Evolutionary conservation across 2,329 filamentous ascomycete genomes (phyloP), one percentile per base, ranked within the genome.

Genomic region (Claviceps sp.): DNA sequence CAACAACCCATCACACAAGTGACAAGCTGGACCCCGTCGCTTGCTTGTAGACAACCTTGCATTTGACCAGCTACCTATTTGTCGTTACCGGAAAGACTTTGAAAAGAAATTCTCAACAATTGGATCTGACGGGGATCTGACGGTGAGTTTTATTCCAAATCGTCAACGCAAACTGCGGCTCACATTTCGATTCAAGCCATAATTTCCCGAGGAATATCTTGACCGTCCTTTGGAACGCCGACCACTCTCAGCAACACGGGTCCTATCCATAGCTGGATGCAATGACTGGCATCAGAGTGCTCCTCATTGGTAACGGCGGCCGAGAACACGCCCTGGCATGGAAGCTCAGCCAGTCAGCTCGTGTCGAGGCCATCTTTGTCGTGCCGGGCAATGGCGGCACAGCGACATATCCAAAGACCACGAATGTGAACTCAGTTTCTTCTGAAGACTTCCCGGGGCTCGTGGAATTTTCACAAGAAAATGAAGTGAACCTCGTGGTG

Each of bases 261-360:
- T 46, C 16, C 4, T 18, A 40, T 37, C 26, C n/a, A 13, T 11
- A 26, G 30, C 11, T 18, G 20, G 5, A n/a, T 34, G 5, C 38
- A 22, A 66, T 67, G 63, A 57, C 63, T 34, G 60, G 64, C 52
- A 75, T 88, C 57, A 79, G 82, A 60, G 77, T 96, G 60, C 82
- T 97, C 57, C 82, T 97, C 57, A 82, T 97, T 58, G 91, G 93
- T 63, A 94, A 91, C 65, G 93, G 93, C 59, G 93, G 91, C 61
- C 84, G 93, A 62, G 93, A 98, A 72, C 89, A 97, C 70, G 88
- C 90, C 46, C 78, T 96, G 56, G 89, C 90, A 42, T 97, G 90
- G 90, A 96, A 94, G 71, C 75, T 97, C 56, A 81, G 84, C 63
- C 85, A 95, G 67, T 95, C 89, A n/a, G 75, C 83, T 43, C 77